Conservation (phyloP, 345 rosid genomes). For the Syzygium jambos region DNA sequence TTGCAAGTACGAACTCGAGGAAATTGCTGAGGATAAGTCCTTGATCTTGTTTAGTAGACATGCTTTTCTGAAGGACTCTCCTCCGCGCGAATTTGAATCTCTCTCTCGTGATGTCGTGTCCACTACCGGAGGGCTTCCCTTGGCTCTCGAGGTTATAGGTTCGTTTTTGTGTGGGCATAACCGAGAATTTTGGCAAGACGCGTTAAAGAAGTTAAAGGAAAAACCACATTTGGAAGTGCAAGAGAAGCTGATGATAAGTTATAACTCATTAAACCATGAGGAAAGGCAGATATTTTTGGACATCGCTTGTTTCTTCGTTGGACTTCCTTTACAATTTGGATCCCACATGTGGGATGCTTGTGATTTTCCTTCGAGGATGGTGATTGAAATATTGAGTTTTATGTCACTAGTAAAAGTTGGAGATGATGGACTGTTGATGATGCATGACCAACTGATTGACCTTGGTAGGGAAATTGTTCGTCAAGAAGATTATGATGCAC, state of each 20-base stretch:
- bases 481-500: not conserved
- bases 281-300: not conserved
- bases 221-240: not conserved
- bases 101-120: not conserved
- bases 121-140: not conserved
- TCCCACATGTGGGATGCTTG: not conserved
- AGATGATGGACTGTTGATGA: rapidly evolving
- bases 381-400: not conserved
- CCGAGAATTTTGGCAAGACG: not conserved
- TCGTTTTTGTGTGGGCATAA: not conserved
- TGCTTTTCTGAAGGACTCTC: not conserved
- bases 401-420: not conserved
- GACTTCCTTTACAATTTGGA: rapidly evolving
- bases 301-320: not conserved
- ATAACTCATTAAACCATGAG: not conserved
- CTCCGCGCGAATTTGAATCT: not conserved
- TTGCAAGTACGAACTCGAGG: not conserved
- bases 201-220: not conserved
- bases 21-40: not conserved
- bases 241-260: not conserved
- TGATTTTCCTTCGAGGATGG: not conserved
- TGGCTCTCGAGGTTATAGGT: not conserved
- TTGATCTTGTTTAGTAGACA: not conserved
- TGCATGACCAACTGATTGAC: not conserved
- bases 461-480: not conserved